Evolutionary conservation across 495 filamentous ascomycete species (phyloP).

Genomic region (Talaromyces borbonicus): DNA sequence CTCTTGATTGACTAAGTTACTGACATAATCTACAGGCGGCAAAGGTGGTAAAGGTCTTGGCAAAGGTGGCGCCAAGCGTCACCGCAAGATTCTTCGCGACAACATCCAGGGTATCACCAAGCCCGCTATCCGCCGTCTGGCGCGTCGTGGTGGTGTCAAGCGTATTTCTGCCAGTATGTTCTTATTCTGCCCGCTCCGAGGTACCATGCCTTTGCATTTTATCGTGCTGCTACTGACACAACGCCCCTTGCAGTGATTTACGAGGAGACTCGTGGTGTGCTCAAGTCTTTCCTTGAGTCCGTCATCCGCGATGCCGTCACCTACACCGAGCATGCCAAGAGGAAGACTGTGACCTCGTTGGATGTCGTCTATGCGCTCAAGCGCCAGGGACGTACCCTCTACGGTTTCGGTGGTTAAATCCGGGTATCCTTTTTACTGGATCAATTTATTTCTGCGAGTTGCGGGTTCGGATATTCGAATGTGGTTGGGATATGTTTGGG

Average conservation of each 20-base stretch:
- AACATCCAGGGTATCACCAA: constrained; percentile 90
- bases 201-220: background rate
- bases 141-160: constrained; percentile 53
- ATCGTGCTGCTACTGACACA: no score
- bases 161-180: constrained; percentile 50
- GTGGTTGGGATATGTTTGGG: background rate
- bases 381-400: constrained; percentile 90
- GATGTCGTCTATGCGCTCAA: constrained; percentile 95
- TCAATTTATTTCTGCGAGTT: constrained; percentile 6
- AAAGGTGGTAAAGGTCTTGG: constrained; percentile 81
- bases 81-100: constrained; percentile 98
- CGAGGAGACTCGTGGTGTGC: constrained; percentile 58
- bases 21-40: constrained; percentile 53
- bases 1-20: constrained; percentile 4
- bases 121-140: constrained; percentile 60
- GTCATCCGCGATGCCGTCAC: constrained; percentile 91
- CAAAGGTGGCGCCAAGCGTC: constrained; percentile 97
- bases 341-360: constrained; percentile 92
- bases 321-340: constrained; percentile 95
- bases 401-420: constrained; percentile 97
- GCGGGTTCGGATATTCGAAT: background rate
- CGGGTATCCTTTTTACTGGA: background rate
- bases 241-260: constrained; percentile 57
- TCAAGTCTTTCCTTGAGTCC: constrained; percentile 56
- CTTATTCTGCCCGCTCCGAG: background rate